Conservation (phyloP, 208 protist species). For the Borovskyia barvae region DNA sequence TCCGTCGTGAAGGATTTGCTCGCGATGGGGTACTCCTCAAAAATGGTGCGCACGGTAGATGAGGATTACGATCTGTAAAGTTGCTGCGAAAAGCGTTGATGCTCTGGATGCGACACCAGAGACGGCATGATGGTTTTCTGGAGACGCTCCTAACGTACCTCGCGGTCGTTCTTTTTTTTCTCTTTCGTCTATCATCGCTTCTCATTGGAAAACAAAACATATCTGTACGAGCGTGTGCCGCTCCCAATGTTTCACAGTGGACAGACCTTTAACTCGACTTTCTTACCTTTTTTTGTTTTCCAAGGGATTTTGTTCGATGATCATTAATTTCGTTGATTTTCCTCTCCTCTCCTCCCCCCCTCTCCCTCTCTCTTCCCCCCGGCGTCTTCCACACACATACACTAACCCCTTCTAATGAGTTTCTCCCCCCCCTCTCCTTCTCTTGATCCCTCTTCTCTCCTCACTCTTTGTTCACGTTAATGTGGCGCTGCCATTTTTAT, state of each 20-base stretch:
- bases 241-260: too few relatives aligned
- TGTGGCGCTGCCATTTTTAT: too few relatives aligned
- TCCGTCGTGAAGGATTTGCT: conserved; percentile 45
- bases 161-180: conserved; percentile 9
- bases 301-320: too few relatives aligned
- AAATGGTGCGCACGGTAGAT: conserved; percentile 66
- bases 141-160: background rate
- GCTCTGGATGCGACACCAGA: background rate
- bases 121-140: background rate
- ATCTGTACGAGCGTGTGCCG: background rate
- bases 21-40: conserved; percentile 47
- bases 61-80: conserved; percentile 39
- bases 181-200: background rate
- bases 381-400: too few relatives aligned
- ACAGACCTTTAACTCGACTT: too few relatives aligned
- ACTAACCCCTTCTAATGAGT: too few relatives aligned
- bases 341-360: background rate
- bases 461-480: too few relatives aligned
- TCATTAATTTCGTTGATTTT: background rate
- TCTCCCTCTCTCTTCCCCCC: too few relatives aligned
- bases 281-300: too few relatives aligned
- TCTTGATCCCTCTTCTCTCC: too few relatives aligned
- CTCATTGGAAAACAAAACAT: background rate
- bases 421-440: too few relatives aligned
- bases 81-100: background rate